Conservation (phyloP, 371 early-diverging fungal genomes). For the Mortierella sp. region DNA sequence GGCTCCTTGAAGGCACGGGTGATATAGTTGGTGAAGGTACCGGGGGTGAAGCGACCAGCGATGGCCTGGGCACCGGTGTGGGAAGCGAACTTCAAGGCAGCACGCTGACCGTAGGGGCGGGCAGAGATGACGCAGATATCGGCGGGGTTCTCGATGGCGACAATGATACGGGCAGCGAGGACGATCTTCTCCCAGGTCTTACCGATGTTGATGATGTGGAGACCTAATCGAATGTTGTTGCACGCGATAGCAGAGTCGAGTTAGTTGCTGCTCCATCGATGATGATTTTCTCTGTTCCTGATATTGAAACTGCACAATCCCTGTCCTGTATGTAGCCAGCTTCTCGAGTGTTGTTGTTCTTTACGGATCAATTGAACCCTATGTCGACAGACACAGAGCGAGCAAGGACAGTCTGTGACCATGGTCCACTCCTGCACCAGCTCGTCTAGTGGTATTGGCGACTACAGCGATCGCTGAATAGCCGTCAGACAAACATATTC, state of each 20-base stretch:
- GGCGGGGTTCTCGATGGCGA: conserved; percentile 95
- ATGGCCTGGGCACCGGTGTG: conserved; percentile 98
- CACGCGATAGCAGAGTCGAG: no score
- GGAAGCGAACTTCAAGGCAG: conserved; percentile 98
- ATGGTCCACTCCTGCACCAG: background rate
- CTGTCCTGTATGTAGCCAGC: background rate
- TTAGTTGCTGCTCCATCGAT: background rate
- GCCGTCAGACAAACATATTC: background rate
- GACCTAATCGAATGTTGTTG: conserved; percentile 58
- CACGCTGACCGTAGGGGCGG: conserved; percentile 98
- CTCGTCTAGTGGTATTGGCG: background rate
- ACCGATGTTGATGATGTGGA: conserved; percentile 98
- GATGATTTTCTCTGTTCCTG: background rate
- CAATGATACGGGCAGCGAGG: conserved; percentile 98
- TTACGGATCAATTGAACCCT: background rate
- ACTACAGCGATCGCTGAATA: background rate
- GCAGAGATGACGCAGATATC: conserved; percentile 97
- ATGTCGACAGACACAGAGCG: background rate
- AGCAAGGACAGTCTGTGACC: background rate
- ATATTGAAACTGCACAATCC: background rate
- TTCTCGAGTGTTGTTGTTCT: background rate
- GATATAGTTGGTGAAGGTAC: conserved; percentile 99
- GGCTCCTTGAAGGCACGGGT: conserved; percentile 99
- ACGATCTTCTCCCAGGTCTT: conserved; percentile 99
- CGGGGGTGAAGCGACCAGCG: conserved; percentile 99